Evolutionary conservation across 495 filamentous ascomycete genomes (phyloP), one percentile per base, ranked within the genome.

Genomic region (Hypomontagnella monticulosa): DNA sequence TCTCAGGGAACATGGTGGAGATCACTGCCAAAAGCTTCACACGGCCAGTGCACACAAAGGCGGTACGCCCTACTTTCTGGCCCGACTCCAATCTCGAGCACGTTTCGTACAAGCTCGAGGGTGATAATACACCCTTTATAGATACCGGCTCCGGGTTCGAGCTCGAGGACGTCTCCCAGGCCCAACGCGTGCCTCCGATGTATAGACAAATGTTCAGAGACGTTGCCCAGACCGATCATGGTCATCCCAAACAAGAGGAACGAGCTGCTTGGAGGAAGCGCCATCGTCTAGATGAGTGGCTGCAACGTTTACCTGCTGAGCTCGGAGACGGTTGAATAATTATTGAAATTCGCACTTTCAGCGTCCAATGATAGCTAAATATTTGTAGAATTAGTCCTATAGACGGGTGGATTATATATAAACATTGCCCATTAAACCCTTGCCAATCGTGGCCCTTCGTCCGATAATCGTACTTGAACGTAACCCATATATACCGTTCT

Each of bases 1-100:
- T 81, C 30, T 71, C 75, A 9, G 79, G 76, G 0, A 72, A 64
- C 0, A 68, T 83, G 1, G 59, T 78, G 5, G 79, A 83, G 61
- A 73, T 71, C 23, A 65, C 58, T 4, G 11, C 58, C 19, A 69
- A 61, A 38, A 71, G 67, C n/a, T 50, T 59, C 54, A 14, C 47
- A 15, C 14, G 38, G 40, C 54, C 51, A 0, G 1, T 6, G 6
- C 6, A 3, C 23, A 27, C 6, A 27, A 27, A 6, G 23, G 23
- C 18, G 4, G 8, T 30, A 12, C 30, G 48, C 15, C 30, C 46
- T 3, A 30, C 5, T 7, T 23, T 41, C 15, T n/a, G 48, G n/a
- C 43, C 50, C 3, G 11, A 27, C 23, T 27, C 23, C 23, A 27
- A 27, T 6, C 23, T 18, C 4, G 30, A 51, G 7, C 41, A 61